These are phyloP conservation scores for Cercospora citrullina DNA, from an alignment of 2,329 filamentous ascomycete species.

Conservation along the genomic window DNA sequence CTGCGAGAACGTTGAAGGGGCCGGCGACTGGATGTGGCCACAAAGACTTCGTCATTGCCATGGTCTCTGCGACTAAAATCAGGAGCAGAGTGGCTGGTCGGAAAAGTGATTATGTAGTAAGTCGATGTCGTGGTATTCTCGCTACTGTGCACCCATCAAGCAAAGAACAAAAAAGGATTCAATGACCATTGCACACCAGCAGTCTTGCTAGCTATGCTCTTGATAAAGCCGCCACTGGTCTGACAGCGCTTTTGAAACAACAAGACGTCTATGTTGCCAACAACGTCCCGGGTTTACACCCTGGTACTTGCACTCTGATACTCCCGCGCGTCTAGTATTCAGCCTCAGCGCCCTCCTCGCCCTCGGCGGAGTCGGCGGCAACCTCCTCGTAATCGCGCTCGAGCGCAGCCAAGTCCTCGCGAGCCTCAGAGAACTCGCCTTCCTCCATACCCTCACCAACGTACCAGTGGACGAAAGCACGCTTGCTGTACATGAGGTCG, in stretches of 20 bases:
- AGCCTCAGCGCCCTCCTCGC: constrained; percentile 78
- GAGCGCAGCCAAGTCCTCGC: constrained; percentile 95
- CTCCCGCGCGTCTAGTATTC: constrained; percentile 73
- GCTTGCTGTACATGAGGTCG: constrained; percentile 99
- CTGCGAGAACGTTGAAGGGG: not conserved
- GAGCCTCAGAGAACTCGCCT: constrained; percentile 98
- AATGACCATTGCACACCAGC: constrained; percentile 16
- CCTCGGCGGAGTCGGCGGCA: constrained; percentile 87
- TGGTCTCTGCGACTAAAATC: not conserved
- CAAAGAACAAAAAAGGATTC: constrained; percentile 19
- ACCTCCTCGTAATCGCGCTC: constrained; percentile 99
- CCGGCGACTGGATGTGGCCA: not conserved
- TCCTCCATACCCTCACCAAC: constrained; percentile 99
- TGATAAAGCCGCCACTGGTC: constrained; percentile 11
- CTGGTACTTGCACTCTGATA: not conserved
- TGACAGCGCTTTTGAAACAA: constrained; percentile 9
- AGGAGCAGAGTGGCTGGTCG: not conserved
- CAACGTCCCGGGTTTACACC: not conserved
- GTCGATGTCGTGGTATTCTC: constrained; percentile 20
- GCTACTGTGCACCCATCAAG: constrained; percentile 18
- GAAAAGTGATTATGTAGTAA: not conserved
- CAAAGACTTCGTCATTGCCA: not conserved
- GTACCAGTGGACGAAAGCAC: constrained; percentile 99
- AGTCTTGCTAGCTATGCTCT: constrained; percentile 18
- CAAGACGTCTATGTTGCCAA: constrained; percentile 12